These are phyloP conservation scores for Suillus tomentosus DNA, from an alignment of 768 basidiomycete genomes.

Conservation along the genomic window DNA sequence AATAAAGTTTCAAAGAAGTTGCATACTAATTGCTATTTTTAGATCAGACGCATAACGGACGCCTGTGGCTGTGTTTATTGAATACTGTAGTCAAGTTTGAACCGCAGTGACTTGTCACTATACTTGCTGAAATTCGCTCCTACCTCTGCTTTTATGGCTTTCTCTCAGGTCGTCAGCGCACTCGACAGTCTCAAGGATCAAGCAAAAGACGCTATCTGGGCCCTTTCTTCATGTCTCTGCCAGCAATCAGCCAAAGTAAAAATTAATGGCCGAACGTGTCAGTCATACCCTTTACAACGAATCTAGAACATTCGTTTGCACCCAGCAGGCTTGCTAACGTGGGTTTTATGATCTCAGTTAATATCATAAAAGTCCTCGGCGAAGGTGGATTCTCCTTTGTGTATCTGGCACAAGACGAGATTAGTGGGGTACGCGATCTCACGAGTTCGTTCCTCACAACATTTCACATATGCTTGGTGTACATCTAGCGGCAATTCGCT, in stretches of 20 bases:
- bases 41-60: neutral
- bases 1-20: too few species aligned
- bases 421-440: conserved; percentile 65
- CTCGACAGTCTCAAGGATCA: conserved; percentile 68
- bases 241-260: conserved; percentile 85
- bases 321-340: conserved; percentile 7
- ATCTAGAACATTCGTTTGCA: conserved; percentile 10
- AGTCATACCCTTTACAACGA: conserved; percentile 34
- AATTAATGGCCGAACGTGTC: conserved; percentile 94
- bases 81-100: neutral
- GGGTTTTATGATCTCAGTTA: conserved; percentile 48
- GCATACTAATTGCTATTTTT: neutral
- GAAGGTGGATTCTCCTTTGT: conserved; percentile 97
- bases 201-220: conserved; percentile 81
- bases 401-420: conserved; percentile 84
- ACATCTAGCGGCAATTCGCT: conserved; percentile 79
- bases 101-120: neutral
- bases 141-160: conserved; percentile 25
- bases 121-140: neutral
- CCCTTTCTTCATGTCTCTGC: conserved; percentile 79
- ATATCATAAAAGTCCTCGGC: conserved; percentile 89
- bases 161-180: conserved; percentile 38
- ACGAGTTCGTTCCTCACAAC: neutral
- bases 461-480: conserved; percentile 10
- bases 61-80: conserved; percentile 12